A percentile compares a stretch with the other conserved stretches of the same genome.
Evolutionary conservation across 2,329 filamentous ascomycete species (phyloP).

Genomic region (Hymenoscyphus scutula): DNA sequence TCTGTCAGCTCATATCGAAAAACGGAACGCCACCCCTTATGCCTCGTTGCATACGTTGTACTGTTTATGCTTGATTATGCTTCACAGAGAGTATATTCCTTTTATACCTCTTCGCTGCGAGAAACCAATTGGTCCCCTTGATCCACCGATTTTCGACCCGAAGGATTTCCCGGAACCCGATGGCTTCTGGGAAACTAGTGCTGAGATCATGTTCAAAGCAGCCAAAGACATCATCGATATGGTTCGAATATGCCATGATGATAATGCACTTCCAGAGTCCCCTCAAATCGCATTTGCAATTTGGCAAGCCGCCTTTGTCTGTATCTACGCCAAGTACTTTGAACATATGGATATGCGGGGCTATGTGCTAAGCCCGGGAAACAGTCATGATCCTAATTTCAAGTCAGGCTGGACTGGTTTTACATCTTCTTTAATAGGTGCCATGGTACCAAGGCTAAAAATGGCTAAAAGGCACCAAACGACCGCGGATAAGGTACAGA

Average conservation of each 20-base stretch:
- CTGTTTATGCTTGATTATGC: conserved; percentile 63
- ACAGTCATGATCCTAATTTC: background rate
- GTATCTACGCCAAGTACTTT: conserved; percentile 65
- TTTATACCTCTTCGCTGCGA: conserved; percentile 58
- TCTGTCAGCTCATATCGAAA: conserved; percentile 63
- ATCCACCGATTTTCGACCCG: conserved; percentile 53
- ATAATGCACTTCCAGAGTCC: conserved; percentile 60
- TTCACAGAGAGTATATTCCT: conserved; percentile 67
- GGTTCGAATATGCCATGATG: conserved; percentile 58
- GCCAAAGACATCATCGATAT: conserved; percentile 64
- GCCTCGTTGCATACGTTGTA: conserved; percentile 66
- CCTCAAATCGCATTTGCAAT: conserved; percentile 65
- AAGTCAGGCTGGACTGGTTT: conserved; percentile 37
- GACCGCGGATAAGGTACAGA: conserved; percentile 52
- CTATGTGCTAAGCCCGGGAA: conserved; percentile 45
- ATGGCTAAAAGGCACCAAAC: conserved; percentile 57
- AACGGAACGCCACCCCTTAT: conserved; percentile 61
- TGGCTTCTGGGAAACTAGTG: conserved; percentile 62
- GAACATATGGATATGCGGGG: conserved; percentile 63
- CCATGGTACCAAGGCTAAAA: conserved; percentile 51
- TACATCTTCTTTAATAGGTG: conserved; percentile 48
- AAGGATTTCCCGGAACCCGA: conserved; percentile 46
- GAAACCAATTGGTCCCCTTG: conserved; percentile 54
- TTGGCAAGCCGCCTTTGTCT: conserved; percentile 64
- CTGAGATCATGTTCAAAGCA: conserved; percentile 60